Conservation (phyloP, 2,329 filamentous ascomycete species). For the Coleophoma eucalyptorum region DNA sequence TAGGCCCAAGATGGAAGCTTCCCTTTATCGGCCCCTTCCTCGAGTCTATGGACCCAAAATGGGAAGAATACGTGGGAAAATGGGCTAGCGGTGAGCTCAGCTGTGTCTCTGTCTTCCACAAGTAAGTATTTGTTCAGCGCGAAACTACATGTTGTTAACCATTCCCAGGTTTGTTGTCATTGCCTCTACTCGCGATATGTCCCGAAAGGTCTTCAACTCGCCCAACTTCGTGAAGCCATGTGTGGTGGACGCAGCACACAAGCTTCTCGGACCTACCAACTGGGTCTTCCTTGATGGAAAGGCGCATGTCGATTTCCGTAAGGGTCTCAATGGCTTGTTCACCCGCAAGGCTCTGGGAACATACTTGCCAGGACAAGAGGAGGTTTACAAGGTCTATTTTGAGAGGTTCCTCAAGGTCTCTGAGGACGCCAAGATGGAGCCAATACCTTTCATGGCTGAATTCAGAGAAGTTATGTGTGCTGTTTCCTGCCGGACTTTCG, state of each 20-base stretch:
- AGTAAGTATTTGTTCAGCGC: slow-evolving; percentile 51
- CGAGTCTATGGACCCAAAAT: slow-evolving; percentile 86
- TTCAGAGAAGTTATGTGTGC: slow-evolving; percentile 96
- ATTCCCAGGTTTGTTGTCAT: slow-evolving; percentile 84
- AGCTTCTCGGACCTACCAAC: slow-evolving; percentile 86
- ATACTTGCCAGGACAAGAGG: slow-evolving; percentile 90
- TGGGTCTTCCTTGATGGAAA: slow-evolving; percentile 98
- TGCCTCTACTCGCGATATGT: slow-evolving; percentile 89
- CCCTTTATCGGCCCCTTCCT: slow-evolving; percentile 96
- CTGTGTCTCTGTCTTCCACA: slow-evolving; percentile 99
- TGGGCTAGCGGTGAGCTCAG: slow-evolving; percentile 89
- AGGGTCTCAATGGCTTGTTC: slow-evolving; percentile 92
- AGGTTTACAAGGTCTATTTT: slow-evolving; percentile 87
- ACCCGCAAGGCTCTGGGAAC: slow-evolving; percentile 82
- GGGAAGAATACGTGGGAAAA: slow-evolving; percentile 86
- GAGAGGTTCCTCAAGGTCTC: slow-evolving; percentile 73
- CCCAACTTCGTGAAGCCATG: slow-evolving; percentile 90
- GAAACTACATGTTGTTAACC: neutral
- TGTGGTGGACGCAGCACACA: slow-evolving; percentile 90
- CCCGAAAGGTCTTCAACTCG: slow-evolving; percentile 95
- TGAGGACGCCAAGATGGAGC: slow-evolving; percentile 66
- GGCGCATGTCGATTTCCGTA: slow-evolving; percentile 93
- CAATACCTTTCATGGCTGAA: slow-evolving; percentile 81
- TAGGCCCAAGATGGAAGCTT: slow-evolving; percentile 70
- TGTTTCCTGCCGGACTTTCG: slow-evolving; percentile 93